Conservation (phyloP, 176 grass and related monocot species). For the Calamus simplicifolius region DNA sequence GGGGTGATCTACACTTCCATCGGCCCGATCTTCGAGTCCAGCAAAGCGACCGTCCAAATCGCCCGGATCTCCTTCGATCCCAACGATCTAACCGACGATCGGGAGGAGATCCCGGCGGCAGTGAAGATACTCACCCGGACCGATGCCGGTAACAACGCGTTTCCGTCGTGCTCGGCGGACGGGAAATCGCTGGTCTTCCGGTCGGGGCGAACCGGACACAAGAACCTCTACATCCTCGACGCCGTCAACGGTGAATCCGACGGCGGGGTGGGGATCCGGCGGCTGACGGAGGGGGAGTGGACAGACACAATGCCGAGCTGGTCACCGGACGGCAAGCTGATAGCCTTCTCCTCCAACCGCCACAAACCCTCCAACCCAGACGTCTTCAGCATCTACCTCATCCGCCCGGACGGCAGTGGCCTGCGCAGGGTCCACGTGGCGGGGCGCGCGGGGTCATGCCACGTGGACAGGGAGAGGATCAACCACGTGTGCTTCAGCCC, state of each 20-base stretch:
- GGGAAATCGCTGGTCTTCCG: constrained; percentile 77
- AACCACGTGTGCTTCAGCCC: constrained; percentile 96
- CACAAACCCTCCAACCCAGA: constrained; percentile 45
- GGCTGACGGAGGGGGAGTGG: constrained; percentile 72
- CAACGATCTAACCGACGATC: constrained; percentile 27
- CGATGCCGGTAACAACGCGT: constrained; percentile 75
- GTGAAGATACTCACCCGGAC: constrained; percentile 42
- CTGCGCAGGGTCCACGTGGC: constrained; percentile 56
- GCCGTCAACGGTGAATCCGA: constrained; percentile 46
- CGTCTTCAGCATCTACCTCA: constrained; percentile 76
- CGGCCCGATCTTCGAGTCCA: constrained; percentile 84
- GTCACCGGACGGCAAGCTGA: constrained; percentile 68
- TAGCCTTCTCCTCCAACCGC: constrained; percentile 91
- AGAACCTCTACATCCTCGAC: constrained; percentile 83
- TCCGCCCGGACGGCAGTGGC: constrained; percentile 50
- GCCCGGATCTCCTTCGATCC: constrained; percentile 58
- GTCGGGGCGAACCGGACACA: constrained; percentile 74
- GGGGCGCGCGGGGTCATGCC: constrained; percentile 30
- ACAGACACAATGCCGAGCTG: constrained; percentile 93
- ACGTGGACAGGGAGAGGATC: constrained; percentile 64
- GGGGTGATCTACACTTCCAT: constrained; percentile 65
- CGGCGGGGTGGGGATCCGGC: constrained; percentile 10
- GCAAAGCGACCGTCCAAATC: constrained; percentile 64
- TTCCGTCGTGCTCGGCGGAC: constrained; percentile 67
- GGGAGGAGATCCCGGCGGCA: constrained; percentile 9